Percentiles rank a stretch among this genome's conserved stretches.
Evolutionary conservation across 2,329 filamentous ascomycete species (phyloP).

Genomic region (Coniella lustricola): DNA sequence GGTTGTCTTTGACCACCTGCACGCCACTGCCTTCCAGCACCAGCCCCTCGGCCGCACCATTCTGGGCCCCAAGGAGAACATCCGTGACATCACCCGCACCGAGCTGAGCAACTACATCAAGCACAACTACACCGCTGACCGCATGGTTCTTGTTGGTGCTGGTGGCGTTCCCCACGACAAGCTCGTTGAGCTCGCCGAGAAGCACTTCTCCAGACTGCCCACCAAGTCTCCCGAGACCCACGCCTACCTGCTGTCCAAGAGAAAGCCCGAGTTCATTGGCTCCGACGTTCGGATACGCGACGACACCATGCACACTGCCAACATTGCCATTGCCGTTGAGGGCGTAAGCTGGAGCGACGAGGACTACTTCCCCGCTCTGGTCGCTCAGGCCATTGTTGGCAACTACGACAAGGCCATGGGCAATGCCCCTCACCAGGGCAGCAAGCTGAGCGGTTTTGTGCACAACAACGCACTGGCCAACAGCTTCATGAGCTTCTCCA

Average conservation of each 20-base stretch:
- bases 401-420: constrained; percentile 99
- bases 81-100: constrained; percentile 85
- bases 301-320: constrained; percentile 90
- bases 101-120: constrained; percentile 96
- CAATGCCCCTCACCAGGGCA: constrained; percentile 92
- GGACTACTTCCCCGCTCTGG: constrained; percentile 97
- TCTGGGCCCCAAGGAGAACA: constrained; percentile 96
- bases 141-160: constrained; percentile 96
- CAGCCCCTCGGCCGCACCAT: constrained; percentile 97
- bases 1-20: constrained; percentile 97
- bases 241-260: constrained; percentile 72
- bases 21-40: constrained; percentile 94
- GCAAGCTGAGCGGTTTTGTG: constrained; percentile 93
- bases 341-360: constrained; percentile 99
- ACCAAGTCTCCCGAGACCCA: constrained; percentile 66
- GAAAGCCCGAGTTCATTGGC: constrained; percentile 89
- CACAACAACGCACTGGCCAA: constrained; percentile 94
- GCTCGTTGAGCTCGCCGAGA: constrained; percentile 92
- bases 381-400: constrained; percentile 96
- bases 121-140: constrained; percentile 98
- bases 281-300: constrained; percentile 94
- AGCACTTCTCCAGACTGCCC: constrained; percentile 82
- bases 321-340: constrained; percentile 97
- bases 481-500: constrained; percentile 99
- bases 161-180: constrained; percentile 90